Percentiles rank a stretch among this genome's conserved stretches.
Evolutionary conservation across 2,329 filamentous ascomycete species (phyloP).

Genomic region (Colletotrichum agaves): DNA sequence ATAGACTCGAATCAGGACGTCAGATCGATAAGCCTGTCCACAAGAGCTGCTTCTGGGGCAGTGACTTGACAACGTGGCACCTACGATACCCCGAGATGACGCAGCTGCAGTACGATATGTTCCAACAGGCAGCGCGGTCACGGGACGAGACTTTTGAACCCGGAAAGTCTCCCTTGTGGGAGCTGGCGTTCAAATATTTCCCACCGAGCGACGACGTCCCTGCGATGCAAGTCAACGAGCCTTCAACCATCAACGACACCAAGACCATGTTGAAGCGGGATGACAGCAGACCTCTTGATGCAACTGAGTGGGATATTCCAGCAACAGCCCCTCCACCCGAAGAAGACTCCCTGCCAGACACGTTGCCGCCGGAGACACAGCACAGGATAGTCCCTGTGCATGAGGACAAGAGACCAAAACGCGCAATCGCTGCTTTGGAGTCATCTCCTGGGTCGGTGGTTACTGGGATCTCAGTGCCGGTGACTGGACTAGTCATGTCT

Average conservation of each 20-base stretch:
- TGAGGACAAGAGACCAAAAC: conserved; percentile 48
- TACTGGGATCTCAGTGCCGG: conserved; percentile 68
- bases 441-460: conserved; percentile 74
- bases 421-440: conserved; percentile 72
- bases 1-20: conserved; percentile 61
- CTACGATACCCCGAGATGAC: conserved; percentile 73
- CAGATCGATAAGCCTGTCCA: conserved; percentile 67
- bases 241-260: conserved; percentile 20
- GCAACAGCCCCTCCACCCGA: conserved; percentile 40
- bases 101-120: conserved; percentile 66
- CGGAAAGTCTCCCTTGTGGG: conserved; percentile 63
- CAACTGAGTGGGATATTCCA: conserved; percentile 42
- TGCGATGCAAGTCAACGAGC: conserved; percentile 27
- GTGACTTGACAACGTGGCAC: conserved; percentile 67
- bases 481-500: conserved; percentile 75
- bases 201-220: conserved; percentile 51
- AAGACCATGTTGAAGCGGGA: conserved; percentile 42
- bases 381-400: conserved; percentile 49
- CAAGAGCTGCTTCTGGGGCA: conserved; percentile 68
- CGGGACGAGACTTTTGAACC: conserved; percentile 65
- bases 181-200: conserved; percentile 68
- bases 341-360: conserved; percentile 49
- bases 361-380: conserved; percentile 49
- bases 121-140: conserved; percentile 60
- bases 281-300: conserved; percentile 41